Conservation (phyloP, 2,329 filamentous ascomycete species). For the Sordariomycetes sp. region DNA sequence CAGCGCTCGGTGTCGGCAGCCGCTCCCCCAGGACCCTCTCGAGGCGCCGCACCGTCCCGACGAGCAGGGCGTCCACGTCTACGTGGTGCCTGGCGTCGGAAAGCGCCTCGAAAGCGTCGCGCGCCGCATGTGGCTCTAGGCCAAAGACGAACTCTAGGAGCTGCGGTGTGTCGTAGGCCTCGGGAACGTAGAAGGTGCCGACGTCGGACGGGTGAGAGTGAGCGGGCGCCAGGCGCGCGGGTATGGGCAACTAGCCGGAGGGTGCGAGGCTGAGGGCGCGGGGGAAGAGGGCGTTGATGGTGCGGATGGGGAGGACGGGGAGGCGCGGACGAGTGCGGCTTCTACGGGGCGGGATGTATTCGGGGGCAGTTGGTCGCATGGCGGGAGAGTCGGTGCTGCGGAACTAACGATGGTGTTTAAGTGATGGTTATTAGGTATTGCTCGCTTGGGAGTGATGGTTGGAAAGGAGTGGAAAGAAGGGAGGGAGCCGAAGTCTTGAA, state of each 20-base stretch:
- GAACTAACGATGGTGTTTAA: too few relatives aligned
- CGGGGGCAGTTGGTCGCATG: too few relatives aligned
- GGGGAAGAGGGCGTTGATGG: neutral
- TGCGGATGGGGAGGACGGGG: neutral
- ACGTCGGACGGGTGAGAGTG: neutral
- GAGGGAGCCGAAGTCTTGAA: neutral
- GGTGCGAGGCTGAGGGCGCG: neutral
- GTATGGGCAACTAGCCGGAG: neutral
- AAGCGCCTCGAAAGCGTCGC: neutral
- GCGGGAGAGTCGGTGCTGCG: too few relatives aligned
- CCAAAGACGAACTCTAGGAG: constrained; percentile 3
- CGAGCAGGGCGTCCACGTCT: neutral
- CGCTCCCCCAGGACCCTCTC: neutral
- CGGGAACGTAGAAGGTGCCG: neutral
- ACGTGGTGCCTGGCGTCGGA: neutral
- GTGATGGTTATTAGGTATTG: too few relatives aligned
- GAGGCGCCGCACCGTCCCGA: neutral
- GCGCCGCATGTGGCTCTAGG: neutral
- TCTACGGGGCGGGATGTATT: too few relatives aligned
- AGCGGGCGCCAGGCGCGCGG: neutral
- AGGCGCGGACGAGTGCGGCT: neutral
- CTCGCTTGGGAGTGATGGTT: too few relatives aligned
- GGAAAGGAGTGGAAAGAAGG: too few relatives aligned
- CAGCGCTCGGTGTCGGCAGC: neutral
- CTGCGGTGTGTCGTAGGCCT: neutral